A percentile compares a stretch with the other conserved stretches of the same genome.
These are phyloP conservation scores for Taphrina flavorubra DNA, from an alignment of 1,139 yeast species.

Conservation along the genomic window DNA sequence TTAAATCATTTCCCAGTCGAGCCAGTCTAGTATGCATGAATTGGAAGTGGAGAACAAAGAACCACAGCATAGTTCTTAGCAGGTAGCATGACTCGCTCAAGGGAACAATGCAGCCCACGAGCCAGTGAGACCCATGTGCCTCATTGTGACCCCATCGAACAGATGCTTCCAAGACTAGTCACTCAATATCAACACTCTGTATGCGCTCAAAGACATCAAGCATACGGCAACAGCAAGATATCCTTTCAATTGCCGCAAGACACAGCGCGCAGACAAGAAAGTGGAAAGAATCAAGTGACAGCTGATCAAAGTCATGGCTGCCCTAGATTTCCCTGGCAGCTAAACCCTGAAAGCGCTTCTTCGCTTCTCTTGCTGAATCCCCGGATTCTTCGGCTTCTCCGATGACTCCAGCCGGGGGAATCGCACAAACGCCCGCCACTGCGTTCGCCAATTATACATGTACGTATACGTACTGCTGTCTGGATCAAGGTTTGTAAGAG, in stretches of 20 bases:
- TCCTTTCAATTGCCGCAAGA: background rate
- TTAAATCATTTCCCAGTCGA: slow-evolving; percentile 25
- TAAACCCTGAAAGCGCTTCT: background rate
- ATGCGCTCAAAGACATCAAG: no score
- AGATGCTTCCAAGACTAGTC: background rate
- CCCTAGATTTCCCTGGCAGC: background rate
- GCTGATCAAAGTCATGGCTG: background rate
- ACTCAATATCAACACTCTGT: no score
- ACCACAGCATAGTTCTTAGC: background rate
- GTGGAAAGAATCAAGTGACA: background rate
- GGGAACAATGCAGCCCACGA: slow-evolving; percentile 3
- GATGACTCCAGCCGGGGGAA: background rate
- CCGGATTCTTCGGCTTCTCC: slow-evolving; percentile 14
- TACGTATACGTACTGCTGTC: background rate
- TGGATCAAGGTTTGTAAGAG: no score
- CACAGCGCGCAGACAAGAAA: background rate
- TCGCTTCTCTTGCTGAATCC: background rate
- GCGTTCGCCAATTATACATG: background rate
- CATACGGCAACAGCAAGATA: no score
- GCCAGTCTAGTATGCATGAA: background rate
- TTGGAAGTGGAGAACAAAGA: background rate
- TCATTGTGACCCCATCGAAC: background rate
- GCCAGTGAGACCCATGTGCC: background rate
- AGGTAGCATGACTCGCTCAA: background rate
- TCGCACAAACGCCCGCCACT: background rate